Base-by-base conservation (phyloP, 1,284 basidiomycete genomes). In the Apiotrichum veenhuisii region DNA sequence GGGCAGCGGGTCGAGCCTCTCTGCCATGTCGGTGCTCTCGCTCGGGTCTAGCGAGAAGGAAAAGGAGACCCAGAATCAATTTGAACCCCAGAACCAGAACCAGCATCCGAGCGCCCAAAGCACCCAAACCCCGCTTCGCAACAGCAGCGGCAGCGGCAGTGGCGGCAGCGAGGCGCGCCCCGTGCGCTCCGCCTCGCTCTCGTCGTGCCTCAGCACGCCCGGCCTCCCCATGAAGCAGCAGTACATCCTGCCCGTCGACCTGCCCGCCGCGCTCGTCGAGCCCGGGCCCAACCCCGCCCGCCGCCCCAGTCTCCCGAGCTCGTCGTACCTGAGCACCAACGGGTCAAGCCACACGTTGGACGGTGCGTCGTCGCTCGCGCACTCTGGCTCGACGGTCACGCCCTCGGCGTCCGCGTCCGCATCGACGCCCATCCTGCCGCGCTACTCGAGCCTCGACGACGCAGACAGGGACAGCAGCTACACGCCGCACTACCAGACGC, bases 171-270 rank as follows among this genome's bases (percentile, higher is more conserved):
- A n/a, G n/a, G n/a, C n/a, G n/a, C n/a, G n/a, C n/a, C n/a, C n/a
- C n/a, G n/a, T n/a, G n/a, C n/a, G n/a, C 43, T 26, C 25, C 25
- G 22, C 14, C 23, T 27, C 43, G 12, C 26, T 44, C 15, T 44
- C 43, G 43, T 26, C 4, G 11, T 9, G 30, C 37, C 20, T 10
- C 40, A 14, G 40, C 20, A 22, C 46, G 12, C 30, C 30, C 12
- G 46, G 33, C 10, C 37, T 37, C 20, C 34, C 50, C 3, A 44
- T 51, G 23, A 40, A 36, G 22, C 50, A 50, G 23, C 55, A 46
- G n/a, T 68, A 67, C 43, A 43, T 64, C 37, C 57, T 70, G n/a
- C 55, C 60, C 17, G 61, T 63, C 25, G 64, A 64, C 45, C 59
- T 62, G 9, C 63, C 64, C 11, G n/a, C n/a, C n/a, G 26, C 3